A percentile compares a stretch with the other conserved stretches of the same genome.
These are phyloP conservation scores for Leucoagaricus sp. DNA, from an alignment of 1,284 basidiomycete genomes.

Conservation along the genomic window DNA sequence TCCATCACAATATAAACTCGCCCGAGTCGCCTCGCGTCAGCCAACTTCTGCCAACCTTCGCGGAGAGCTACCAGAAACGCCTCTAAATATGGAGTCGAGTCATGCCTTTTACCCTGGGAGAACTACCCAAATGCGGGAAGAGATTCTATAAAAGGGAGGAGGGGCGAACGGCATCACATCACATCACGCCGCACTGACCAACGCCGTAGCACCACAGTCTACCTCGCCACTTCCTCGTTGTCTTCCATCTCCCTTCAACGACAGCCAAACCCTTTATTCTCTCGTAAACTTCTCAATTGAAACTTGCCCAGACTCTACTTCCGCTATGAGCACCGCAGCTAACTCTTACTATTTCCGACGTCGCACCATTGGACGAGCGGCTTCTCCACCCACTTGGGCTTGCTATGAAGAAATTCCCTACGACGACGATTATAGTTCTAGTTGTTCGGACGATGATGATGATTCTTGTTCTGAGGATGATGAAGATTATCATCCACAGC, in stretches of 20 bases:
- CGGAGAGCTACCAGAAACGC: background rate
- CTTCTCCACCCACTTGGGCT: slow-evolving; percentile 80
- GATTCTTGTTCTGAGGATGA: slow-evolving; percentile 73
- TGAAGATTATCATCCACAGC: slow-evolving; percentile 52
- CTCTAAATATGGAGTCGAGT: background rate
- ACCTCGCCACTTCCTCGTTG: slow-evolving; percentile 10
- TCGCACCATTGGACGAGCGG: slow-evolving; percentile 72
- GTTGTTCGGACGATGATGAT: slow-evolving; percentile 46
- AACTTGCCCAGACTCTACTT: background rate
- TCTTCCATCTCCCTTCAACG: slow-evolving; percentile 13
- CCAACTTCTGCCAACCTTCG: background rate
- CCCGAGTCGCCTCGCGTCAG: too few relatives aligned
- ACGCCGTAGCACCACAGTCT: slow-evolving; percentile 11
- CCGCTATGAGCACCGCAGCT: slow-evolving; percentile 41
- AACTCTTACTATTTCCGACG: slow-evolving; percentile 64
- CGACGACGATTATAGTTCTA: slow-evolving; percentile 47
- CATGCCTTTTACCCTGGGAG: background rate
- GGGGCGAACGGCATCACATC: background rate
- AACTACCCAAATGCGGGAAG: background rate
- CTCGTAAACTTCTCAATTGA: slow-evolving; percentile 11
- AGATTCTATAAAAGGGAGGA: slow-evolving; percentile 2
- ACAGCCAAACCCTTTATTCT: background rate
- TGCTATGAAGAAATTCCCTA: slow-evolving; percentile 84
- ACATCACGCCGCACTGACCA: slow-evolving; percentile 3
- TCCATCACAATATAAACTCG: too few relatives aligned